These are phyloP conservation scores for Buxus sempervirens DNA, from an alignment of 164 flowering plant species.

Conservation along the genomic window DNA sequence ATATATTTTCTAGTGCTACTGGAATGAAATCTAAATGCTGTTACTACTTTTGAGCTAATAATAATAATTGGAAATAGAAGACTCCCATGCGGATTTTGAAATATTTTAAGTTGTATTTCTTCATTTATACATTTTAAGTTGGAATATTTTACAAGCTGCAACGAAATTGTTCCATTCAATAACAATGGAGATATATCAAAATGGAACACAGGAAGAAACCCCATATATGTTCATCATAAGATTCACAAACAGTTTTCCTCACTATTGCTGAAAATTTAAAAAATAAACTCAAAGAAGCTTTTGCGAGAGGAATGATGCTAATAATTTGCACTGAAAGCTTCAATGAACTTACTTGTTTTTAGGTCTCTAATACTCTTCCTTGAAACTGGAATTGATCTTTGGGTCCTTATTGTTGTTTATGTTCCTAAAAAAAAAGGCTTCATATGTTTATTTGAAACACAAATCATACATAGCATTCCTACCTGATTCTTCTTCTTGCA, in stretches of 20 bases:
- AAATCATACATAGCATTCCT: neutral
- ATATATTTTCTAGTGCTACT: neutral
- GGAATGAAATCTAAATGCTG: too few species aligned
- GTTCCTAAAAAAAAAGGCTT: neutral
- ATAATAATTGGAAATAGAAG: too few species aligned
- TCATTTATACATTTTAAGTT: neutral
- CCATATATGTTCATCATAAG: too few species aligned
- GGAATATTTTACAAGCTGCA: neutral
- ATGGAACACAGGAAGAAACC: too few species aligned
- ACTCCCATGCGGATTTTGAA: too few species aligned
- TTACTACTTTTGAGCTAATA: too few species aligned
- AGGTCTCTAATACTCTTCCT: neutral
- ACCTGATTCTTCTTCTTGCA: neutral
- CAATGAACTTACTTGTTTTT: conserved; percentile 13
- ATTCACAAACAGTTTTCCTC: too few species aligned
- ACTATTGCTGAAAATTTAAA: neutral
- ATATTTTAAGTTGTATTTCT: neutral
- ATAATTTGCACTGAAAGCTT: conserved; percentile 5
- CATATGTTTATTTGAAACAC: neutral
- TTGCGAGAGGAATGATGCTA: neutral
- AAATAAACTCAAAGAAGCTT: neutral
- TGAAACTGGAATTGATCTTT: neutral
- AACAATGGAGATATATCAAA: neutral
- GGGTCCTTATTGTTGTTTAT: too few species aligned
- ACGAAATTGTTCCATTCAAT: neutral